These are phyloP conservation scores for Protomyces gravidus DNA, from an alignment of 1,139 yeast genomes.

Conservation along the genomic window DNA sequence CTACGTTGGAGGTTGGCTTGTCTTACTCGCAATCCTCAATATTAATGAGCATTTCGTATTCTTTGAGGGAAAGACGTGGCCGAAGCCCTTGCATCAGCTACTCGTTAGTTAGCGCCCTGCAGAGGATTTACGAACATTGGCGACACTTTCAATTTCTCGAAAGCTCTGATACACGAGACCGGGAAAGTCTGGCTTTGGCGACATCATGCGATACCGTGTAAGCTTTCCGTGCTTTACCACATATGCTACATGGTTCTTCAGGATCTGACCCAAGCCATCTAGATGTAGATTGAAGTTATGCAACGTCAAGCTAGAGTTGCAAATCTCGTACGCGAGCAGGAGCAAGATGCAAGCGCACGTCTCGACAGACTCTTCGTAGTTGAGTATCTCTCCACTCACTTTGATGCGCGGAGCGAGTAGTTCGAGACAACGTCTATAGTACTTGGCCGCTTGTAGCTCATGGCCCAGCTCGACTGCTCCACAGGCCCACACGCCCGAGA, in stretches of 20 bases:
- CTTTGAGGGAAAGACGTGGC: not conserved
- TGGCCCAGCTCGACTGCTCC: slow-evolving; percentile 7
- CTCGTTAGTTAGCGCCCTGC: too few species aligned
- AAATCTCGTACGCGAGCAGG: not conserved
- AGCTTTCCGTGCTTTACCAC: not conserved
- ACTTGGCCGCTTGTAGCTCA: not conserved
- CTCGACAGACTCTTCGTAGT: not conserved
- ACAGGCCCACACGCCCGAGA: slow-evolving; percentile 3
- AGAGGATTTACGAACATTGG: not conserved
- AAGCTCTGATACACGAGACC: slow-evolving; percentile 1
- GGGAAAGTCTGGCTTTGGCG: slow-evolving; percentile 1
- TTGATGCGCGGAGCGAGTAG: not conserved
- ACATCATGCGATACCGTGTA: not conserved
- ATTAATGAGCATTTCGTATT: not conserved
- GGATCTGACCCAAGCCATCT: not conserved
- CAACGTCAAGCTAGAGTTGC: not conserved
- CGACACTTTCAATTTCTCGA: not conserved
- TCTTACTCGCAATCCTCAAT: not conserved
- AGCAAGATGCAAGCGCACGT: not conserved
- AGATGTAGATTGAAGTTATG: not conserved
- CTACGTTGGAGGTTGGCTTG: too few species aligned
- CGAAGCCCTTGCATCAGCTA: not conserved
- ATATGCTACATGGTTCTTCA: not conserved
- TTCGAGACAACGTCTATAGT: slow-evolving; percentile 3
- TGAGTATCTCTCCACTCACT: not conserved